A percentile compares a stretch with the other conserved stretches of the same genome.
These are phyloP conservation scores for Pavlovales sp. DNA, from an alignment of 208 protist species.

Conservation along the genomic window DNA sequence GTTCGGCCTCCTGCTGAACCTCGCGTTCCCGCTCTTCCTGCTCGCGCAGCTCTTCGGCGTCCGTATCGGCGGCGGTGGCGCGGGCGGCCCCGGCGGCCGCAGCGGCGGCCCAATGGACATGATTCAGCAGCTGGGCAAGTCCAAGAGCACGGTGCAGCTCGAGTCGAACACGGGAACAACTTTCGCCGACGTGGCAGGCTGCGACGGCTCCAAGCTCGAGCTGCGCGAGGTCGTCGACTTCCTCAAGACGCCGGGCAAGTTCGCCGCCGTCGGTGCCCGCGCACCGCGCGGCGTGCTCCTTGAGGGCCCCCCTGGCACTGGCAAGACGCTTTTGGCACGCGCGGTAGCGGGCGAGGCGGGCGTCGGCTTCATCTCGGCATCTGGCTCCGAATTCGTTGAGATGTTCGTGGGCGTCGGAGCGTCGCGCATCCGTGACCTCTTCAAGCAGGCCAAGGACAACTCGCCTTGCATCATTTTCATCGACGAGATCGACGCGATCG, in stretches of 20 bases:
- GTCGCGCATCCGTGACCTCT: slow-evolving; percentile 34
- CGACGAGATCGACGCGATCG: slow-evolving; percentile 53
- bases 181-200: slow-evolving; percentile 39
- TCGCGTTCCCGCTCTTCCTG: background rate
- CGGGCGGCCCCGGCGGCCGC: background rate
- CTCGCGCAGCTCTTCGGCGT: background rate
- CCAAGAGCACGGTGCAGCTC: slow-evolving; percentile 28
- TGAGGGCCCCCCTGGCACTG: slow-evolving; percentile 47
- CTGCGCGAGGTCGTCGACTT: slow-evolving; percentile 38
- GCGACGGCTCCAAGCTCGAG: slow-evolving; percentile 40
- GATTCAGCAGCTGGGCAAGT: too few relatives aligned
- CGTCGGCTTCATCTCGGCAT: slow-evolving; percentile 72
- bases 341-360: slow-evolving; percentile 54
- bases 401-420: slow-evolving; percentile 40
- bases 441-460: slow-evolving; percentile 16
- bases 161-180: slow-evolving; percentile 37
- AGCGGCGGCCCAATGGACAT: slow-evolving; percentile 2
- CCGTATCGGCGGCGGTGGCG: background rate
- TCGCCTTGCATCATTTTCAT: slow-evolving; percentile 51
- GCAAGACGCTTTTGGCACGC: slow-evolving; percentile 58
- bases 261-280: slow-evolving; percentile 11
- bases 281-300: slow-evolving; percentile 46
- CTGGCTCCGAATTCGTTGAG: slow-evolving; percentile 32
- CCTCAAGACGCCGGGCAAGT: slow-evolving; percentile 42
- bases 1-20: background rate